Evolutionary conservation across 2,329 filamentous ascomycete species (phyloP).

Genomic region (Penicillium sp.): DNA sequence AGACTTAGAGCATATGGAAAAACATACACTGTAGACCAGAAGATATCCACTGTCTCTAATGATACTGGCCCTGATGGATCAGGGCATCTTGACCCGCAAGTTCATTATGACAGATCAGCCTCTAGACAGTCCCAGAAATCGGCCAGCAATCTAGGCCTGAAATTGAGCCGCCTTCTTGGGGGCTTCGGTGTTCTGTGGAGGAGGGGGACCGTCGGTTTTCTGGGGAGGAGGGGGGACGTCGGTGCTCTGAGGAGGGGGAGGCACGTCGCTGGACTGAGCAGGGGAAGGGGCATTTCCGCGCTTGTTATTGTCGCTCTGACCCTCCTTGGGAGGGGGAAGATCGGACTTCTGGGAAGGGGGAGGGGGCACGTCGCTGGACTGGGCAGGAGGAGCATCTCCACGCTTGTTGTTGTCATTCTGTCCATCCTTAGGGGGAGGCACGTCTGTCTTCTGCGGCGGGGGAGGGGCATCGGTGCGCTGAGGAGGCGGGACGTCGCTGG

Average conservation of each 20-base stretch:
- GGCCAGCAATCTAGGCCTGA: not conserved
- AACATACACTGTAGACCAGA: not conserved
- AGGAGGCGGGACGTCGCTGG: not conserved
- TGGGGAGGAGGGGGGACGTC: not conserved
- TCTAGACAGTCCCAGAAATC: constrained; percentile 4
- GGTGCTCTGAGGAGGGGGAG: not conserved
- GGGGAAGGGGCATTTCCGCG: not conserved
- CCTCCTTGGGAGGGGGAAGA: not conserved
- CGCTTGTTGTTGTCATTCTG: no score
- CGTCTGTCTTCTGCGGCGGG: no score
- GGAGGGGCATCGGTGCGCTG: not conserved
- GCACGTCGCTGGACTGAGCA: not conserved
- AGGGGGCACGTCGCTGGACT: not conserved
- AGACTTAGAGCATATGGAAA: not conserved
- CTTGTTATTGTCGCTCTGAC: not conserved
- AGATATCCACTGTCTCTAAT: not conserved
- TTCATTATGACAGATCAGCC: not conserved
- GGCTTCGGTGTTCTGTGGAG: not conserved
- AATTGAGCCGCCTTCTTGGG: not conserved
- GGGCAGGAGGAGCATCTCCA: no score
- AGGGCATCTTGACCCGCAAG: not conserved
- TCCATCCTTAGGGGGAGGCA: not conserved
- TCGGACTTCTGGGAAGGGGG: not conserved
- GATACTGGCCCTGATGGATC: not conserved
- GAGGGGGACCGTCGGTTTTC: not conserved